Evolutionary conservation across 352 stramenopile genomes (phyloP).

Genomic region (Phytophthora sp.): DNA sequence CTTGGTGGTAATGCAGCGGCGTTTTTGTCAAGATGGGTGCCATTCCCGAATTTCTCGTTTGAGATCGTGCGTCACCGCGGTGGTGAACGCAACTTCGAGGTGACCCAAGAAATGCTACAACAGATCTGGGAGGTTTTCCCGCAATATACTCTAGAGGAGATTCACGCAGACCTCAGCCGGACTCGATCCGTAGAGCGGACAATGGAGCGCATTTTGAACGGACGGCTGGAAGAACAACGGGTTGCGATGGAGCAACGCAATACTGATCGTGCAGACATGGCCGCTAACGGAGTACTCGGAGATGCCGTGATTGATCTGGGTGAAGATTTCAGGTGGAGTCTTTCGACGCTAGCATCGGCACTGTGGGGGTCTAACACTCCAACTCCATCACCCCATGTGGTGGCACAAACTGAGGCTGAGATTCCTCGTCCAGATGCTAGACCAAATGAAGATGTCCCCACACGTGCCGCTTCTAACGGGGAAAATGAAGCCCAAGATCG

Average conservation of each 20-base stretch:
- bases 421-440: slow-evolving; percentile 9
- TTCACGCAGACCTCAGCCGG: slow-evolving; percentile 54
- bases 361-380: slow-evolving; percentile 26
- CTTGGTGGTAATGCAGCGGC: slow-evolving; percentile 46
- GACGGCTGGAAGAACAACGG: slow-evolving; percentile 48
- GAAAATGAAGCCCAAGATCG: not conserved
- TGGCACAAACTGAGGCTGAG: not conserved
- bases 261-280: slow-evolving; percentile 22
- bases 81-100: slow-evolving; percentile 39
- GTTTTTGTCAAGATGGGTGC: slow-evolving; percentile 72
- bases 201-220: slow-evolving; percentile 76
- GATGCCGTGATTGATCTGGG: slow-evolving; percentile 45
- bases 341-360: slow-evolving; percentile 42
- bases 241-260: slow-evolving; percentile 28
- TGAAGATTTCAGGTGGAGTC: slow-evolving; percentile 45
- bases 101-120: slow-evolving; percentile 75
- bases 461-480: not conserved
- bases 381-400: not conserved
- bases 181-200: slow-evolving; percentile 72
- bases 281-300: slow-evolving; percentile 30
- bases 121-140: slow-evolving; percentile 81
- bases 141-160: slow-evolving; percentile 64
- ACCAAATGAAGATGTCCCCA: not conserved
- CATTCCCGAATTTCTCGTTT: slow-evolving; percentile 78
- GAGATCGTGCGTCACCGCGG: slow-evolving; percentile 71